Base-by-base conservation (phyloP, 2,329 filamentous ascomycete species). In the Sclerotinia nivalis region DNA sequence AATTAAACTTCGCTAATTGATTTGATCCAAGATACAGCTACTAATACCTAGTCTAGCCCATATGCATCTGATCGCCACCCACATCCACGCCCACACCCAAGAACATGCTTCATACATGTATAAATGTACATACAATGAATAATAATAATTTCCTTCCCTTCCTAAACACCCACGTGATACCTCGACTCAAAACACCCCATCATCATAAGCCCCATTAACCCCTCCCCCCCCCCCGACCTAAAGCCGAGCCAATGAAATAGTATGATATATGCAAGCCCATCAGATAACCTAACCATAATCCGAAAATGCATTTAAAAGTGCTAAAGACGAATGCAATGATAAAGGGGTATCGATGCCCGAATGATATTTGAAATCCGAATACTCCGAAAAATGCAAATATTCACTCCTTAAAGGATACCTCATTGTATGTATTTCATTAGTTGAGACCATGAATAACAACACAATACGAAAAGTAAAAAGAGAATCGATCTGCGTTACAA, bases 351-450 rank as follows among this genome's bases (percentile, higher is more conserved):
- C 47, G 47, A 64, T 12, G 47, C 47, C 34, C 61, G 13, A 40
- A 52, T 52, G 45, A 64, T 64, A 50, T 50, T 37, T 40, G 22
- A 50, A 50, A 64, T 31, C 47, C 45, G 45, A 64, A 40, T 25
- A 64, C 61, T 64, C 61, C 61, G 34, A 64, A 34, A 50, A 50
- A 64, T 52, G 61, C 61, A 52, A 52, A 31, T 52, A 52, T 64
- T 64, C 52, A 52, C 45, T 64, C 45, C 60, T 62, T 25, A 12
- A 64, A 40, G 47, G 15, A 40, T 64, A 40, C 47, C 34, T 40
- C n/a, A 28, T 64, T 22, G 31, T 52, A 64, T 64, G 22, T 52
- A 52, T 47, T 64, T 37, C 22, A 40, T 47, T 40, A 20, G 40
- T 34, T 37, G 28, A 47, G 13, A 34, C 13, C 4, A 15, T 18